Evolutionary conservation across 805 yeast genomes (phyloP), one percentile per base, ranked within the genome.

Genomic region (Yamadazyma philogaea): DNA sequence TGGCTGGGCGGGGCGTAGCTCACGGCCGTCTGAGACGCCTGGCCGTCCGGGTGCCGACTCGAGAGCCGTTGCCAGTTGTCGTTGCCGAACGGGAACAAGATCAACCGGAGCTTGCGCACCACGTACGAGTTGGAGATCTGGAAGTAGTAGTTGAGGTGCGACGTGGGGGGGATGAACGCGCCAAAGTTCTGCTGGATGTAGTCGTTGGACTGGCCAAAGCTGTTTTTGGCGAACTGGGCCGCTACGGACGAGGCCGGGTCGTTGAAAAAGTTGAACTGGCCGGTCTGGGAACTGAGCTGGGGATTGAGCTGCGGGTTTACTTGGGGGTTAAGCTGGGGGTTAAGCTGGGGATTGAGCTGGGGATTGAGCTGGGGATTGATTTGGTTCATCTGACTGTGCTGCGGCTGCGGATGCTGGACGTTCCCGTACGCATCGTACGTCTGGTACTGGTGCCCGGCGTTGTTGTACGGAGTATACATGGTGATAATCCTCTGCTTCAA

Each of bases 91-190:
- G 99, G 99, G 61, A 89, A 82, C 24, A 93, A 57, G 18, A 95
- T 82, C 47, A 90, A 72, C 21, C 74, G 59, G 19, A 93, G 62
- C 59, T 93, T 93, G 27, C 72, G 72, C 47, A 84, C 58, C 11
- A 93, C 99, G 56, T 91, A 95, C 4, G 81, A 70, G 61, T 91
- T 95, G 36, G 95, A 84, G 15, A 93, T 96, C 63, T 87, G 87
- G 72, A 93, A 95, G 64, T 90, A 90, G 66, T 82, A 86, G 50
- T 88, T 82, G 52, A 93, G 65, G 42, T 85, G 82, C 27, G 70
- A 64, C 2, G 74, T 71, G 18, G 68, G 67, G 2, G 74, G 69
- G 21, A 77, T 73, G 51, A 74, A 67, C 32, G 68, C 68, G 17
- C 77, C 77, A 50, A 82, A 74, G 62, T 85, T 87, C 47, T 82